A percentile compares a stretch with the other conserved stretches of the same genome.
Conservation (phyloP, 148 eudicot species). For the Nyssa sinensis region DNA sequence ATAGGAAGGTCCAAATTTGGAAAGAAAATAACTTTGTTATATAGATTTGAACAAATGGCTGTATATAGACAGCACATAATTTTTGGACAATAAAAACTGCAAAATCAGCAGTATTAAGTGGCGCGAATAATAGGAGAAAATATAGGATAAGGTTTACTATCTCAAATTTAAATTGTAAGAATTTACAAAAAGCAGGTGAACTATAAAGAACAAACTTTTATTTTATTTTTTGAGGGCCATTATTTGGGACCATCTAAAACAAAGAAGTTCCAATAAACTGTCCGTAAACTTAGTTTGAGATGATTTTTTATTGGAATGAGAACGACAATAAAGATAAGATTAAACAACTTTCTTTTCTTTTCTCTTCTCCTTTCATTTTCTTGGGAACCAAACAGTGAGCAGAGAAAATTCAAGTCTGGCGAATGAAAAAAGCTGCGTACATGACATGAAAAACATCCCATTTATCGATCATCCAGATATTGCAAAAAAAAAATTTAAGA, state of each 20-base stretch:
- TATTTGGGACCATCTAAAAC: neutral
- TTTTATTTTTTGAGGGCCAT: neutral
- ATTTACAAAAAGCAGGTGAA: conserved; percentile 2
- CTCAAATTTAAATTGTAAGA: neutral
- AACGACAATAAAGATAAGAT: neutral
- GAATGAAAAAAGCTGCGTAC: neutral
- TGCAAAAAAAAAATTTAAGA: too few species aligned
- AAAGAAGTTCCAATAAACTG: neutral
- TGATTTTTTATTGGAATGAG: neutral
- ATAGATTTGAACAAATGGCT: conserved; percentile 6
- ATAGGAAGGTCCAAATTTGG: neutral
- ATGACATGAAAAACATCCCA: neutral
- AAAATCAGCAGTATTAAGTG: conserved; percentile 3
- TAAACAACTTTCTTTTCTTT: too few species aligned
- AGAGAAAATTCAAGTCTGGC: neutral
- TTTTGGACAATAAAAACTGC: conserved; percentile 12
- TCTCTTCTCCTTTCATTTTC: conserved; percentile 1
- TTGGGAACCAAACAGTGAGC: conserved; percentile 6
- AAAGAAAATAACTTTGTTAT: neutral
- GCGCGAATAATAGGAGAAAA: conserved; percentile 2
- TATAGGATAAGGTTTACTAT: conserved; percentile 3
- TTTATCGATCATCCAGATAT: neutral
- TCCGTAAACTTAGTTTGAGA: neutral
- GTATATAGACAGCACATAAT: neutral
- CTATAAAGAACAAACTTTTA: neutral